phyloP scores from a whole-genome alignment of 2,329 filamentous ascomycete genomes.

The Coniochaeta hoffmannii region DNA sequence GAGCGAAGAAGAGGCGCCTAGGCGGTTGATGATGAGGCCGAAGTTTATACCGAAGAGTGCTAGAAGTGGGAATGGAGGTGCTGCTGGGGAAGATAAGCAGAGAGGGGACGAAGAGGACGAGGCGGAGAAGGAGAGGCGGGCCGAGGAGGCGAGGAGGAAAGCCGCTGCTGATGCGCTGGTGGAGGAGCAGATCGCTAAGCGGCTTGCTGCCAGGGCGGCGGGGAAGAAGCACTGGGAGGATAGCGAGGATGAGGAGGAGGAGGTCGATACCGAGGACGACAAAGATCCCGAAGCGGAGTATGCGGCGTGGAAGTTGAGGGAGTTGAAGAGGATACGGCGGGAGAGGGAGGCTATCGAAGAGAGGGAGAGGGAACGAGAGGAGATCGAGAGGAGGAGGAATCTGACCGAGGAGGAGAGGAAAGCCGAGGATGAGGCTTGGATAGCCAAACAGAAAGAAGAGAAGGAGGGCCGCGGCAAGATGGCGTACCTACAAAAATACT shows the following conservation, averaged over 20 bases:
- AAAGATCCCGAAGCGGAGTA: slow-evolving; percentile 81
- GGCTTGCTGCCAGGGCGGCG: slow-evolving; percentile 65
- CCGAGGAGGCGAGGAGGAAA: slow-evolving; percentile 46
- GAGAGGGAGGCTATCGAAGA: slow-evolving; percentile 79
- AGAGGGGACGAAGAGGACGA: slow-evolving; percentile 27
- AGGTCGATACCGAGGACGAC: slow-evolving; percentile 84
- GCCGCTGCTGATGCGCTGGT: slow-evolving; percentile 72
- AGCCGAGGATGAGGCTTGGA: slow-evolving; percentile 72
- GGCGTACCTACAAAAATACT: slow-evolving; percentile 90
- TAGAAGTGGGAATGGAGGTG: slow-evolving; percentile 32
- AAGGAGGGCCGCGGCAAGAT: slow-evolving; percentile 73
- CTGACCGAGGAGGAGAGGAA: slow-evolving; percentile 80
- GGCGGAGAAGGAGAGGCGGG: slow-evolving; percentile 19
- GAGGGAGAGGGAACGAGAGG: slow-evolving; percentile 76
- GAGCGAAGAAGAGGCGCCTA: slow-evolving; percentile 49
- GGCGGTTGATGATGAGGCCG: slow-evolving; percentile 52
- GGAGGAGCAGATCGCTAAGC: slow-evolving; percentile 80
- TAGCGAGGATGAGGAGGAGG: slow-evolving; percentile 52
- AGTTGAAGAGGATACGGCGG: slow-evolving; percentile 81
- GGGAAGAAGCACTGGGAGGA: slow-evolving; percentile 86
- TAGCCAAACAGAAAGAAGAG: slow-evolving; percentile 74
- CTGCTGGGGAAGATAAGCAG: slow-evolving; percentile 26
- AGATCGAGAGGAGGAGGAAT: slow-evolving; percentile 81
- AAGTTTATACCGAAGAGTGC: slow-evolving; percentile 57
- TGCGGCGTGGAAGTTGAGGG: slow-evolving; percentile 88